Evolutionary conservation across 2,329 filamentous ascomycete genomes (phyloP).

Genomic region (Parastagonospora nodorum): DNA sequence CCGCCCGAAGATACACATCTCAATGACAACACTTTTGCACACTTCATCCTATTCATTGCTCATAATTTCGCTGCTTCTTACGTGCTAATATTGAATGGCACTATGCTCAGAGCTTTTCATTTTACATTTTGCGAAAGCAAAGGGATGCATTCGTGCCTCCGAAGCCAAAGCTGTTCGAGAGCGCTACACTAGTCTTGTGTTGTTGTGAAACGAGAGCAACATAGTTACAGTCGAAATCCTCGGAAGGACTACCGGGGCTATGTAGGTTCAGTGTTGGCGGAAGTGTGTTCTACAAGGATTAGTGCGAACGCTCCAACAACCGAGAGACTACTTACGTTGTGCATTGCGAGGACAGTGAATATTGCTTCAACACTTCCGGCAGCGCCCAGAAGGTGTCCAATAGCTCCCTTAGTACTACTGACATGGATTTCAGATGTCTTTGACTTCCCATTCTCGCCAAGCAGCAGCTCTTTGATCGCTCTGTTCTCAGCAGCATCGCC

Average conservation of each 20-base stretch:
- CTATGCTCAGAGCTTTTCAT: background rate
- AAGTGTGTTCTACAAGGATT: constrained; percentile 65
- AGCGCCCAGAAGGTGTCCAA: constrained; percentile 89
- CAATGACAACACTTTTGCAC: constrained; percentile 5
- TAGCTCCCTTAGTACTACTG: constrained; percentile 91
- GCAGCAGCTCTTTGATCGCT: constrained; percentile 78
- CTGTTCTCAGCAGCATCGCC: constrained; percentile 87
- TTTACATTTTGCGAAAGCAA: constrained; percentile 66
- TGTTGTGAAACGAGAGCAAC: constrained; percentile 74
- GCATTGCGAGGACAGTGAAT: constrained; percentile 79
- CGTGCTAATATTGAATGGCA: background rate
- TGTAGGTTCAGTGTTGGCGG: constrained; percentile 87
- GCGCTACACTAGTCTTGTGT: constrained; percentile 70
- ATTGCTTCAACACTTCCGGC: constrained; percentile 89
- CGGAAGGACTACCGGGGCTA: constrained; percentile 62
- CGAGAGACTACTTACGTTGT: constrained; percentile 64
- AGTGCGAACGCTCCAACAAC: constrained; percentile 8
- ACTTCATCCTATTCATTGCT: background rate
- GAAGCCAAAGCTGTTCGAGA: constrained; percentile 98
- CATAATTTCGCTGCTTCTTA: background rate
- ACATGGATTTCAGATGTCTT: constrained; percentile 72
- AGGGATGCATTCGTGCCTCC: constrained; percentile 93
- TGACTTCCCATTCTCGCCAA: constrained; percentile 70
- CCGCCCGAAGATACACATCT: constrained; percentile 21
- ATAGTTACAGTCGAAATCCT: constrained; percentile 81